These are phyloP conservation scores for Aphanomyces astaci DNA, from an alignment of 352 stramenopile genomes.

Conservation along the genomic window DNA sequence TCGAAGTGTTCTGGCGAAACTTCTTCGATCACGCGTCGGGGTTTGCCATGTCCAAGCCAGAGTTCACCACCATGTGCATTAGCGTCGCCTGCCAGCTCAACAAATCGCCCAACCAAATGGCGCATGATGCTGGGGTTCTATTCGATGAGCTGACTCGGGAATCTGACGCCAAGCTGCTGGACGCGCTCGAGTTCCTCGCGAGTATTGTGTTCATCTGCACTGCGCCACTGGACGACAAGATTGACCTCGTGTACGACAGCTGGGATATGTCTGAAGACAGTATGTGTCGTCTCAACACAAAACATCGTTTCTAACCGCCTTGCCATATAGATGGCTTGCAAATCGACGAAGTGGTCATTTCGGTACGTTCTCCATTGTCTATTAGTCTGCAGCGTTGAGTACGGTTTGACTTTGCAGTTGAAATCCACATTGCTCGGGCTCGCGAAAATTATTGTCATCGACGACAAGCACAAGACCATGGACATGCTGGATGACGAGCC, in stretches of 20 bases:
- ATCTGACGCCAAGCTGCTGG: slow-evolving; percentile 30
- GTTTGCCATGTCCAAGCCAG: slow-evolving; percentile 51
- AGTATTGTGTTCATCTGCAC: slow-evolving; percentile 58
- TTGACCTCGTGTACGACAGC: slow-evolving; percentile 77
- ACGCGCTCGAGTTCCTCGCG: slow-evolving; percentile 74
- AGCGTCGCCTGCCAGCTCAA: slow-evolving; percentile 36
- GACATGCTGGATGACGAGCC: slow-evolving; percentile 52
- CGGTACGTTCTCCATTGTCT: slow-evolving; percentile 10
- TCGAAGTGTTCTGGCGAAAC: slow-evolving; percentile 75
- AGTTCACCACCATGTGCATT: slow-evolving; percentile 60
- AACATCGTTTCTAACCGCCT: neutral
- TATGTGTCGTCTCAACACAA: slow-evolving; percentile 15
- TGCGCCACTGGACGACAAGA: slow-evolving; percentile 58
- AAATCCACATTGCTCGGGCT: slow-evolving; percentile 75
- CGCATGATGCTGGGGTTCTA: slow-evolving; percentile 39
- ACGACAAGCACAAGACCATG: slow-evolving; percentile 14
- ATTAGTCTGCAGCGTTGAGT: neutral
- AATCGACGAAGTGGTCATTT: slow-evolving; percentile 81
- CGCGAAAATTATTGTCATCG: slow-evolving; percentile 48
- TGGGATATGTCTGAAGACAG: slow-evolving; percentile 83
- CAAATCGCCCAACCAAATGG: slow-evolving; percentile 34
- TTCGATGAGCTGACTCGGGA: slow-evolving; percentile 51
- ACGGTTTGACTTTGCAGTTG: slow-evolving; percentile 25
- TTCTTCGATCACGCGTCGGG: slow-evolving; percentile 74
- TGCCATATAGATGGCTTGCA: slow-evolving; percentile 31